Conservation (phyloP, 2,329 filamentous ascomycete genomes). For the Rugonectria rugulosa region DNA sequence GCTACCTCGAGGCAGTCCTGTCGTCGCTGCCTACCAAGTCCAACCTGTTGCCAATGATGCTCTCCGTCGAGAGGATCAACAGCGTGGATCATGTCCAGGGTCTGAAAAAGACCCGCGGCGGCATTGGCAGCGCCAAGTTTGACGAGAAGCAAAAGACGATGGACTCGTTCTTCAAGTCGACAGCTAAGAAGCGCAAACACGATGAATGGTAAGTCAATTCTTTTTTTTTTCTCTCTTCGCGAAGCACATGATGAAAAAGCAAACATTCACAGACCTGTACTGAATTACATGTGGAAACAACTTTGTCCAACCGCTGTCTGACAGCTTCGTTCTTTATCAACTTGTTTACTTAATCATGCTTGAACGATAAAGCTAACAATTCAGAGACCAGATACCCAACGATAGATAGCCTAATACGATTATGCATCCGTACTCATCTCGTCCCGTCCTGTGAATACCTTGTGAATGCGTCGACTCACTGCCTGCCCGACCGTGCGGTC, state of each 20-base stretch:
- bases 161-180: slow-evolving; percentile 74
- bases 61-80: slow-evolving; percentile 69
- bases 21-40: slow-evolving; percentile 5
- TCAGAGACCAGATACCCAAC: slow-evolving; percentile 2
- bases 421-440: slow-evolving; percentile 63
- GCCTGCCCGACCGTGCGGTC: slow-evolving; percentile 64
- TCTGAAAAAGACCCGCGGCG: slow-evolving; percentile 81
- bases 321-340: slow-evolving; percentile 45
- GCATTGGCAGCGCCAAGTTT: slow-evolving; percentile 79
- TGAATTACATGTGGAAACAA: slow-evolving; percentile 74
- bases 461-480: slow-evolving; percentile 65
- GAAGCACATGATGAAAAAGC: slow-evolving; percentile 70
- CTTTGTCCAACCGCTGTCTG: slow-evolving; percentile 88
- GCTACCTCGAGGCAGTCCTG: slow-evolving; percentile 49
- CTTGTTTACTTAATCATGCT: slow-evolving; percentile 29
- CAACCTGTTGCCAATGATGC: slow-evolving; percentile 31
- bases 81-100: slow-evolving; percentile 74
- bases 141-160: slow-evolving; percentile 80
- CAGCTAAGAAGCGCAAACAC: slow-evolving; percentile 37
- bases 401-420: slow-evolving; percentile 21
- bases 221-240: slow-evolving; percentile 22
- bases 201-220: slow-evolving; percentile 50
- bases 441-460: slow-evolving; percentile 66
- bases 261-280: slow-evolving; percentile 85
- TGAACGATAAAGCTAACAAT: slow-evolving; percentile 30